Evolutionary conservation across 768 basidiomycete genomes (phyloP).

Genomic region (Tylopilus vinaceipallidus): DNA sequence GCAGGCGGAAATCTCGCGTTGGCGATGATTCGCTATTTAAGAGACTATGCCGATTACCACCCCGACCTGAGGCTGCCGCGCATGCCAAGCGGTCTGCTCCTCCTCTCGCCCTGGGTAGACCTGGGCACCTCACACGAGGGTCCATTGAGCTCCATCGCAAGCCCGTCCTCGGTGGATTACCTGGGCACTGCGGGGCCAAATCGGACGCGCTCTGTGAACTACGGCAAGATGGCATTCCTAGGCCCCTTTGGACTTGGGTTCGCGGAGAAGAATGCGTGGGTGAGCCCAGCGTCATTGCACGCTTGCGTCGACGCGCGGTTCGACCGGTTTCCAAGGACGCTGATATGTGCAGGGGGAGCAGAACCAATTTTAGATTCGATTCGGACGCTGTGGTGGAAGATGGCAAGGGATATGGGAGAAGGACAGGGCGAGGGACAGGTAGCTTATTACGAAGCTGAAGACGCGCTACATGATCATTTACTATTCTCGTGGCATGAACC

Average conservation of each 20-base stretch:
- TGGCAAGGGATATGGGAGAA: conserved; percentile 53
- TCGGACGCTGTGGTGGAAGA: conserved; percentile 43
- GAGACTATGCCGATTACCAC: conserved; percentile 13
- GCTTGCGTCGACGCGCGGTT: conserved; percentile 42
- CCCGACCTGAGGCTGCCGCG: conserved; percentile 16
- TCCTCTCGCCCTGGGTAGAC: conserved; percentile 36
- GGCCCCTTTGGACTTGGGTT: conserved; percentile 48
- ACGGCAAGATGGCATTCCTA: conserved; percentile 36
- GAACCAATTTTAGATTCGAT: conserved; percentile 60
- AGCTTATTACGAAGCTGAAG: conserved; percentile 47
- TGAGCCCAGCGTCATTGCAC: conserved; percentile 56
- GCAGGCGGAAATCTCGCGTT: conserved; percentile 53
- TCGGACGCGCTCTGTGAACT: neutral
- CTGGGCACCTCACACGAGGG: conserved; percentile 20
- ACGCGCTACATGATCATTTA: conserved; percentile 55
- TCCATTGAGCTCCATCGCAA: conserved; percentile 38
- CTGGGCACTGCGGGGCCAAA: conserved; percentile 17
- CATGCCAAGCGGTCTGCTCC: conserved; percentile 30
- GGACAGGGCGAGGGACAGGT: conserved; percentile 39
- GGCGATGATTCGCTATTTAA: conserved; percentile 38
- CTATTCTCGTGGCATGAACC: conserved; percentile 54
- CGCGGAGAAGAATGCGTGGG: conserved; percentile 49
- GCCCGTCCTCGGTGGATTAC: conserved; percentile 27
- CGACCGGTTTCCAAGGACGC: conserved; percentile 57
- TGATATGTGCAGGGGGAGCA: conserved; percentile 56